Percentiles rank a stretch among this genome's conserved stretches.
phyloP scores from a whole-genome alignment of 441 rosid genomes.

The Eruca vesicaria region DNA sequence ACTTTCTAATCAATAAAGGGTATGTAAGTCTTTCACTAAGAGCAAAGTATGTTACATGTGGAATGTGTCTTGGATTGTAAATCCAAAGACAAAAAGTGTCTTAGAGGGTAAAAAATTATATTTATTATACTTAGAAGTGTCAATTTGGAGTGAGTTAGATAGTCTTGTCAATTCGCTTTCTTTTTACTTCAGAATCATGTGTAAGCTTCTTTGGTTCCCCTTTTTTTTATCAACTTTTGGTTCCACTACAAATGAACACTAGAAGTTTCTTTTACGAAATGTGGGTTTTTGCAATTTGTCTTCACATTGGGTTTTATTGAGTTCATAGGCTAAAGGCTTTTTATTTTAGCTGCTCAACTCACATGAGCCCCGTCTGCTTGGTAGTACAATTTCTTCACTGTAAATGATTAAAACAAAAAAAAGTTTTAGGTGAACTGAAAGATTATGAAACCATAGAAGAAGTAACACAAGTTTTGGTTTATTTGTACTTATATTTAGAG shows the following conservation, averaged over 20 bases:
- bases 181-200: background rate
- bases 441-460: background rate
- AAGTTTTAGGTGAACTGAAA: background rate
- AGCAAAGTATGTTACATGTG: too few relatives aligned
- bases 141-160: background rate
- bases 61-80: too few relatives aligned
- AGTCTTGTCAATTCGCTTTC: background rate
- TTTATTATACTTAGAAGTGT: background rate
- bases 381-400: background rate
- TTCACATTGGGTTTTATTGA: background rate
- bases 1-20: too few relatives aligned
- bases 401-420: background rate
- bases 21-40: too few relatives aligned
- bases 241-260: background rate
- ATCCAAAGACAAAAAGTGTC: too few relatives aligned
- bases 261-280: background rate
- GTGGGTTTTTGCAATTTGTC: background rate
- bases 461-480: too few relatives aligned
- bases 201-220: background rate
- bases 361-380: background rate
- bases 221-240: too few relatives aligned
- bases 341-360: background rate
- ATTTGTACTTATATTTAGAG: too few relatives aligned
- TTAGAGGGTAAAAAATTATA: too few relatives aligned
- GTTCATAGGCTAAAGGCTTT: background rate